A percentile compares a stretch with the other conserved stretches of the same genome.
Evolutionary conservation across 768 basidiomycete species (phyloP).

Genomic region (Tephrocybe sp.): DNA sequence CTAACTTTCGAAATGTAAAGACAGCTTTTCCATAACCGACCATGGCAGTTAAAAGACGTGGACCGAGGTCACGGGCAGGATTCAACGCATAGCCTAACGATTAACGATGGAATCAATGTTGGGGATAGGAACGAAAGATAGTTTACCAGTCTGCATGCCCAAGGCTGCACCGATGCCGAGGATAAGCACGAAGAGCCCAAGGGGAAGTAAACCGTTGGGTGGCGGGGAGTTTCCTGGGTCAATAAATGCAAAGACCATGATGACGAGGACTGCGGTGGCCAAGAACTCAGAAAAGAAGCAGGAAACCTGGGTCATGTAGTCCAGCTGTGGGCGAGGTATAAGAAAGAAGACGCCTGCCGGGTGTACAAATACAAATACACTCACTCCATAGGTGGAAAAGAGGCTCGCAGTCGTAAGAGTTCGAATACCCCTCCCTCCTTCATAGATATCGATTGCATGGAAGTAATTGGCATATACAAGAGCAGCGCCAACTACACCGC

Average conservation of each 20-base stretch:
- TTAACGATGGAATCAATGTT: neutral
- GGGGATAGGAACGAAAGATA: neutral
- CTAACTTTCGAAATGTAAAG: slow-evolving; percentile 41
- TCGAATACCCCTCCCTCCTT: slow-evolving; percentile 51
- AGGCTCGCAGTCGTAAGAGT: slow-evolving; percentile 54
- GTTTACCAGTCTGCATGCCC: slow-evolving; percentile 59
- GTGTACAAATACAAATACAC: slow-evolving; percentile 15
- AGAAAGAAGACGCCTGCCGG: neutral
- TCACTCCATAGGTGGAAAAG: slow-evolving; percentile 60
- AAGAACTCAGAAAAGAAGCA: slow-evolving; percentile 54
- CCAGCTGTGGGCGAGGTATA: slow-evolving; percentile 10
- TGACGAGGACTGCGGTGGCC: slow-evolving; percentile 53
- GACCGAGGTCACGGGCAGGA: slow-evolving; percentile 48
- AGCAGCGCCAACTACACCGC: slow-evolving; percentile 57
- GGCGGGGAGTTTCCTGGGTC: slow-evolving; percentile 53
- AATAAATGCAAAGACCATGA: slow-evolving; percentile 51
- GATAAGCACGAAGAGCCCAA: slow-evolving; percentile 55
- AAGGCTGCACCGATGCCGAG: slow-evolving; percentile 57
- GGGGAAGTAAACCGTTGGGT: slow-evolving; percentile 48
- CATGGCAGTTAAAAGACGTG: slow-evolving; percentile 67
- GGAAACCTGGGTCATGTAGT: slow-evolving; percentile 34
- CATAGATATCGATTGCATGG: slow-evolving; percentile 62
- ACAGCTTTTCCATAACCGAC: slow-evolving; percentile 61
- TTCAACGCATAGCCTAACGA: slow-evolving; percentile 32
- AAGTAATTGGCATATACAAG: slow-evolving; percentile 65